These are phyloP conservation scores for Chrysanthemum seticuspe DNA, from an alignment of 129 eudicot species.

Conservation along the genomic window DNA sequence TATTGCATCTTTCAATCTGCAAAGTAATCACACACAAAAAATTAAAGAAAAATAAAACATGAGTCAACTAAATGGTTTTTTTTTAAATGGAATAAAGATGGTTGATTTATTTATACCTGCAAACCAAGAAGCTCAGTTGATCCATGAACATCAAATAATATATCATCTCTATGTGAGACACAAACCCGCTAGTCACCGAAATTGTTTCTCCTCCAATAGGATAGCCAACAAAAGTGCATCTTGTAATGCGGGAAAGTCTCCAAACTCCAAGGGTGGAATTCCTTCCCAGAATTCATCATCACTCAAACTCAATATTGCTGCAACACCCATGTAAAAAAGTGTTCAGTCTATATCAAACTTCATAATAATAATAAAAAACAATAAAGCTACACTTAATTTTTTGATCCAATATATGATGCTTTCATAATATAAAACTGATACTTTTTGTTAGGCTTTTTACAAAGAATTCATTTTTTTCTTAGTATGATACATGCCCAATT, in stretches of 20 bases:
- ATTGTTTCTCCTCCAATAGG: constrained; percentile 68
- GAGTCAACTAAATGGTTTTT: not conserved
- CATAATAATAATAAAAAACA: not conserved
- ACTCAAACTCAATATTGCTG: constrained; percentile 56
- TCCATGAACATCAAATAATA: constrained; percentile 56
- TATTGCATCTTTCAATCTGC: constrained; percentile 64
- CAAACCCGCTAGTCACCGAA: constrained; percentile 64
- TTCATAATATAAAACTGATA: not conserved
- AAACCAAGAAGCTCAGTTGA: constrained; percentile 64
- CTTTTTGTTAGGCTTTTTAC: not conserved
- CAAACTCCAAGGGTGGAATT: constrained; percentile 51
- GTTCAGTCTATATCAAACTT: not conserved
- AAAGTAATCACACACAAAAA: constrained; percentile 23
- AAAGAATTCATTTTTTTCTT: constrained; percentile 22
- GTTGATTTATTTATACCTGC: constrained; percentile 32
- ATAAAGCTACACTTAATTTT: not conserved
- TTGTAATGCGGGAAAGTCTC: constrained; percentile 61
- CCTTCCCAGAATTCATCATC: constrained; percentile 69
- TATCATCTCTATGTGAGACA: constrained; percentile 58
- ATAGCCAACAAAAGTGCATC: constrained; percentile 68
- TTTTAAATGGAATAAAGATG: not conserved
- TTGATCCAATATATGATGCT: not conserved
- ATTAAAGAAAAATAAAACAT: not conserved
- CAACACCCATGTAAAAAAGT: constrained; percentile 5
- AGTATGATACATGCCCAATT: not conserved